A percentile compares a stretch with the other conserved stretches of the same genome.
Conservation (phyloP, 148 eudicot genomes). For the Rhododendron griersonianum region DNA sequence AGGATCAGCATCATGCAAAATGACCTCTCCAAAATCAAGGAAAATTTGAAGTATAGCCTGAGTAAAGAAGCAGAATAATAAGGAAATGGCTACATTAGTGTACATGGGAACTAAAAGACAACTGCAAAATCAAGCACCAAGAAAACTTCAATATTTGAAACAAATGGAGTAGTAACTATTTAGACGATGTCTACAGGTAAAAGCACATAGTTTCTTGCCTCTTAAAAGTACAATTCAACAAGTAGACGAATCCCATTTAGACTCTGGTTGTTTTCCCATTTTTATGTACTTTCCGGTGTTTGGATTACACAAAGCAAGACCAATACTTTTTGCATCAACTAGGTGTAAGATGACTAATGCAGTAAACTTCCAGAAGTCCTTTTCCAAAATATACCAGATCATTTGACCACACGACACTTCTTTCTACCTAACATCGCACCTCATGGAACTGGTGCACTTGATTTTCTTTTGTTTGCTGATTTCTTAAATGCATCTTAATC, state of each 20-base stretch:
- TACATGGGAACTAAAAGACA: background rate
- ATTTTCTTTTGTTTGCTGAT: background rate
- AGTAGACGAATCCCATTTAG: background rate
- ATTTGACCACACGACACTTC: background rate
- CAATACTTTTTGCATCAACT: too few species aligned
- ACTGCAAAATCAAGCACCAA: background rate
- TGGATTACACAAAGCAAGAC: background rate
- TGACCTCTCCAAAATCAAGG: conserved; percentile 82
- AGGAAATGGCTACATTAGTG: conserved; percentile 3
- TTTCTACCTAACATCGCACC: background rate
- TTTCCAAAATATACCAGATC: too few species aligned
- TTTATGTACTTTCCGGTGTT: background rate
- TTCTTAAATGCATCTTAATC: background rate
- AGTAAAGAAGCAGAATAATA: conserved; percentile 16
- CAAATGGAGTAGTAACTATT: background rate
- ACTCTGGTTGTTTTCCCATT: background rate
- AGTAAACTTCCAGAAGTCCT: too few species aligned
- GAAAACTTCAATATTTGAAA: background rate
- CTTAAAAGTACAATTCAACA: background rate
- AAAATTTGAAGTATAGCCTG: conserved; percentile 96
- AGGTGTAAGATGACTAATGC: too few species aligned
- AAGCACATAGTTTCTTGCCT: background rate
- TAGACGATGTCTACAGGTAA: background rate
- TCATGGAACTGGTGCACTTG: background rate
- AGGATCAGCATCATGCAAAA: conserved; percentile 96